Evolutionary conservation across 164 flowering plant species (phyloP).

Genomic region (Dillenia suffruticosa): DNA sequence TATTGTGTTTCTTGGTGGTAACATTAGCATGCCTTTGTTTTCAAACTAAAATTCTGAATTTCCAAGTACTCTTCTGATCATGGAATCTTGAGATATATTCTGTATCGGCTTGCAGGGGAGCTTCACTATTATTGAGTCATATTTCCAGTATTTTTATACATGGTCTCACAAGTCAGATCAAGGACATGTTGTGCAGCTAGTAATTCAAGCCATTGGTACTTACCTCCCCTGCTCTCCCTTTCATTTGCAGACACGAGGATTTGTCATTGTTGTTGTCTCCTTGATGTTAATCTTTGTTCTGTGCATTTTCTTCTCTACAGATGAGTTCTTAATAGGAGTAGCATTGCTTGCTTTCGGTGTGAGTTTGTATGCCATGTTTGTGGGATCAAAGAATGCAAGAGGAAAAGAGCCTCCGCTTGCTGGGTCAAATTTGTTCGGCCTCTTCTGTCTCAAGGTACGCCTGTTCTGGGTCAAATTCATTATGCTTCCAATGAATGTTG

Average conservation of each 20-base stretch:
- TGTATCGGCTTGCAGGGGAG: slow-evolving; percentile 50
- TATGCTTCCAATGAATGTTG: background rate
- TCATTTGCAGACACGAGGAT: background rate
- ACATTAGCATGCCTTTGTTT: background rate
- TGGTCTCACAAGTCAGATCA: slow-evolving; percentile 37
- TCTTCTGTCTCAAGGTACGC: slow-evolving; percentile 49
- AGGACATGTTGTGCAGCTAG: slow-evolving; percentile 46
- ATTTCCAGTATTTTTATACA: slow-evolving; percentile 44
- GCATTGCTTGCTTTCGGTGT: slow-evolving; percentile 69
- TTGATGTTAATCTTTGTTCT: background rate
- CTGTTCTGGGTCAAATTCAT: too few relatives aligned
- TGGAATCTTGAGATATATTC: background rate
- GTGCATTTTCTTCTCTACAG: slow-evolving; percentile 31
- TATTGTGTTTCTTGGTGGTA: slow-evolving; percentile 85
- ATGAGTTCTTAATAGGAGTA: slow-evolving; percentile 75
- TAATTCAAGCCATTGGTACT: slow-evolving; percentile 73
- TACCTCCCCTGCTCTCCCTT: background rate
- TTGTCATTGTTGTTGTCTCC: background rate
- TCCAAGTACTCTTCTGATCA: background rate
- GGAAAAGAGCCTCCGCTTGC: slow-evolving; percentile 23
- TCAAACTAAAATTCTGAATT: too few relatives aligned
- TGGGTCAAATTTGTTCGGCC: slow-evolving; percentile 50
- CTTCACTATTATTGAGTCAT: slow-evolving; percentile 44
- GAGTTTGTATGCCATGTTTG: slow-evolving; percentile 60
- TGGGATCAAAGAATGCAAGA: slow-evolving; percentile 32